Percentiles rank a stretch among this genome's conserved stretches.
phyloP scores from a whole-genome alignment of 2,329 filamentous ascomycete species.

The Hypoxylon rubiginosum region DNA sequence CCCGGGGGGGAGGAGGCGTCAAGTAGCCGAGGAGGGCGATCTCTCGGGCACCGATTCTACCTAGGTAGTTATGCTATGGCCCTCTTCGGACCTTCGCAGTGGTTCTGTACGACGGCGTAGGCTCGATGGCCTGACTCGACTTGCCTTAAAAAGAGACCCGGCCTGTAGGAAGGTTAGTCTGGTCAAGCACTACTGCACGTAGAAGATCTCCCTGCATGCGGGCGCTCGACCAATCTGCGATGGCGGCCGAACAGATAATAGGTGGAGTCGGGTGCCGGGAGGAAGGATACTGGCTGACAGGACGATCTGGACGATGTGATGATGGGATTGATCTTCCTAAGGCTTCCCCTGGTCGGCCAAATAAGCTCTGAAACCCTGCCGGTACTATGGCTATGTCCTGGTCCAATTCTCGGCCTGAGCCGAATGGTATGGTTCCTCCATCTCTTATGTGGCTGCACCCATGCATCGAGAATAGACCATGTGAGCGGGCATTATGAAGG shows the following conservation, averaged over 20 bases:
- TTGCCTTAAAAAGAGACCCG: slow-evolving; percentile 9
- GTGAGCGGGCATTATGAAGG: slow-evolving; percentile 30
- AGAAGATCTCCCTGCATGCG: slow-evolving; percentile 33
- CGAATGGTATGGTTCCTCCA: slow-evolving; percentile 42
- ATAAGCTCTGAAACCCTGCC: slow-evolving; percentile 51
- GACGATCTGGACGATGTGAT: not conserved
- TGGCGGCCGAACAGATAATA: slow-evolving; percentile 28
- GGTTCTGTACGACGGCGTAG: slow-evolving; percentile 23
- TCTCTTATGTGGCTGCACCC: slow-evolving; percentile 42
- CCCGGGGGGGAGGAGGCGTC: not conserved
- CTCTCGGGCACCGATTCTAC: slow-evolving; percentile 12
- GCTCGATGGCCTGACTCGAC: slow-evolving; percentile 18
- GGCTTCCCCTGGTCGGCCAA: slow-evolving; percentile 42
- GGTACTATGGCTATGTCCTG: slow-evolving; percentile 45
- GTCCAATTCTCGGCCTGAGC: slow-evolving; percentile 50
- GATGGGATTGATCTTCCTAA: slow-evolving; percentile 34
- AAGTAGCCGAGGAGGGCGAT: slow-evolving; percentile 19
- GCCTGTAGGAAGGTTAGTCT: slow-evolving; percentile 18
- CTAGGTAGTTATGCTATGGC: slow-evolving; percentile 6
- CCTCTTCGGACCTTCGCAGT: slow-evolving; percentile 31
- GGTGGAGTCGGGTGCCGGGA: slow-evolving; percentile 38
- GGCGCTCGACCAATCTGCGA: slow-evolving; percentile 25
- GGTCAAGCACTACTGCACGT: slow-evolving; percentile 25
- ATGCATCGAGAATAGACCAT: slow-evolving; percentile 37
- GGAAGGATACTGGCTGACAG: not conserved